These are phyloP conservation scores for Trichoderma atrobrunneum DNA, from an alignment of 2,329 filamentous ascomycete species.

Conservation along the genomic window DNA sequence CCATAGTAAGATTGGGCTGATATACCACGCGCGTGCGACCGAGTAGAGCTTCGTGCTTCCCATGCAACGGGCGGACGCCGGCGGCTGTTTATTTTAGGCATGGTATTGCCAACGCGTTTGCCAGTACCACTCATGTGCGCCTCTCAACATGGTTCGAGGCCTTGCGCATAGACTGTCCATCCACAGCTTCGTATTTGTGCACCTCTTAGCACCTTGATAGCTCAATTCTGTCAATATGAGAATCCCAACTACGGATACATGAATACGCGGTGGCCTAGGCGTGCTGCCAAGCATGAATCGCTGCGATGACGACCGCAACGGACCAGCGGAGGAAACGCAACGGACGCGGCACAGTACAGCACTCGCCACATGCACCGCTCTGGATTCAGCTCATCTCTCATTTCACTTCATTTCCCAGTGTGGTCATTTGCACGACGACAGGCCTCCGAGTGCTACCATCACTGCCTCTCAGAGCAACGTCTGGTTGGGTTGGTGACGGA, in stretches of 20 bases:
- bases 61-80: not conserved
- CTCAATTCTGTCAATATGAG: not conserved
- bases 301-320: not conserved
- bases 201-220: not conserved
- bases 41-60: not conserved
- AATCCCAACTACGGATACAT: not conserved
- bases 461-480: not conserved
- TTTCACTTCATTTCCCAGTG: not conserved
- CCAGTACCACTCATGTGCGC: not conserved
- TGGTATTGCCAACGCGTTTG: not conserved
- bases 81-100: not conserved
- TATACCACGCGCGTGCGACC: not conserved
- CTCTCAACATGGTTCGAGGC: not conserved
- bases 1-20: slow-evolving; percentile 3
- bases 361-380: not conserved
- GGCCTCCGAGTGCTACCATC: not conserved
- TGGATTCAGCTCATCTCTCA: not conserved
- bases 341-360: not conserved
- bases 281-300: not conserved
- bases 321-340: not conserved
- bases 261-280: not conserved
- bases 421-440: not conserved
- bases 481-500: slow-evolving; percentile 1
- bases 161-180: not conserved
- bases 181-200: not conserved